Evolutionary conservation across 345 rosid species (phyloP), one percentile per base, ranked within the genome.

Genomic region (Pistacia vera): DNA sequence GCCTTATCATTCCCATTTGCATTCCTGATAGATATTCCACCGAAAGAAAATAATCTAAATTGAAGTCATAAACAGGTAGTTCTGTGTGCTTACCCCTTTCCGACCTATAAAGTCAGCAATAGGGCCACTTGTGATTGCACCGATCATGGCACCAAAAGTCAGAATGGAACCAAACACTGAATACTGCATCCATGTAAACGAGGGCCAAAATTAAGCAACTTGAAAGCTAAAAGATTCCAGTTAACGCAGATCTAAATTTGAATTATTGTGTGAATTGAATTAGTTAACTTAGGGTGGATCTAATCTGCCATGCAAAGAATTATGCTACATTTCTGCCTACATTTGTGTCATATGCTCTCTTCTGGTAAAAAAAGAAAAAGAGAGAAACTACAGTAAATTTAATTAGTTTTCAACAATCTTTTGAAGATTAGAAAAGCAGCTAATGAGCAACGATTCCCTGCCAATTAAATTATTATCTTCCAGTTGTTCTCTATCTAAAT

Each of bases 141-240:
- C 99, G 51, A 93, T 88, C 99, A 95, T 95, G 72, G 99, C 99
- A 58, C 98, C 98, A 59, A 93, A 83, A 17, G 97, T 93, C 81
- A 95, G 55, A 66, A 93, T 82, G 80, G 99, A 95, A 78, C 98
- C 99, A 17, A 95, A 93, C 48, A 90, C 74, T 38, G 99, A 91
- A 80, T 81, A 93, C 98, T 95, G 90, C 80, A 73, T 28, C 20
- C 65, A 61, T 30, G 22, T 7, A 59, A 79, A 67, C 22, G 68
- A 73, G 61, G 73, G 56, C 35, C 18, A 25, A 77, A 46, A 3
- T 70, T 55, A 66, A 30, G 63, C 65, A 56, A 35, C 58, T 59
- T 30, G 35, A 48, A 68, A 22, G 44, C n/a, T 46, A n/a, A 63
- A 64, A 66, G 30, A 60, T 41, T 41, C 46, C 46, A 11, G 1